These are phyloP conservation scores for Conringia planisiliqua DNA, from an alignment of 345 rosid species.

Conservation along the genomic window DNA sequence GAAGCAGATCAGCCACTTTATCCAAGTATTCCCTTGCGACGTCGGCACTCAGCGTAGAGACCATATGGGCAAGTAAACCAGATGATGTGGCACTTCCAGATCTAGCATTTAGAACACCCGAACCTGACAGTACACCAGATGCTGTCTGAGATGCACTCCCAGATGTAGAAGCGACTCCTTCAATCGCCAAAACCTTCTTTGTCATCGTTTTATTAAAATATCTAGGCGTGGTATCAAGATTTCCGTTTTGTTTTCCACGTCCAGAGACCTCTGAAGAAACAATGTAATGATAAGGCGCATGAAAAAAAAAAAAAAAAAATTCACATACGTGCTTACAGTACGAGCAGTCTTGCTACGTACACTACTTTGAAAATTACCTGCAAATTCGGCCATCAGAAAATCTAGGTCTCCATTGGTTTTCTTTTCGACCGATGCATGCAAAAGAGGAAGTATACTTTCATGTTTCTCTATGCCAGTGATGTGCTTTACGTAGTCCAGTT, in stretches of 20 bases:
- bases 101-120: slow-evolving; percentile 92
- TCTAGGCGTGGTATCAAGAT: slow-evolving; percentile 58
- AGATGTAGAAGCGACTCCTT: slow-evolving; percentile 65
- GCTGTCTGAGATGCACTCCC: slow-evolving; percentile 83
- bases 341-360: not conserved
- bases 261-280: slow-evolving; percentile 68
- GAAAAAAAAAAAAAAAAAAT: not conserved
- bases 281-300: slow-evolving; percentile 14
- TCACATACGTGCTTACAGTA: slow-evolving; percentile 2
- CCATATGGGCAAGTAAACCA: slow-evolving; percentile 80
- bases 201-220: slow-evolving; percentile 46
- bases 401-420: slow-evolving; percentile 85
- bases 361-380: slow-evolving; percentile 47
- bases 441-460: slow-evolving; percentile 78
- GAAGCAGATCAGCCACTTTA: slow-evolving; percentile 92
- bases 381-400: slow-evolving; percentile 86
- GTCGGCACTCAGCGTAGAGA: slow-evolving; percentile 74
- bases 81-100: slow-evolving; percentile 93
- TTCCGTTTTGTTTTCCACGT: slow-evolving; percentile 74
- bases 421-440: slow-evolving; percentile 80
- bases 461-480: slow-evolving; percentile 78
- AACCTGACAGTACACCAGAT: slow-evolving; percentile 93
- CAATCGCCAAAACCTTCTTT: slow-evolving; percentile 63
- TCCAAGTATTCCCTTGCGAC: slow-evolving; percentile 83
- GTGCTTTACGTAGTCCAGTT: slow-evolving; percentile 76